Conservation (phyloP, 768 basidiomycete genomes). For the Pleurotus platypus region DNA sequence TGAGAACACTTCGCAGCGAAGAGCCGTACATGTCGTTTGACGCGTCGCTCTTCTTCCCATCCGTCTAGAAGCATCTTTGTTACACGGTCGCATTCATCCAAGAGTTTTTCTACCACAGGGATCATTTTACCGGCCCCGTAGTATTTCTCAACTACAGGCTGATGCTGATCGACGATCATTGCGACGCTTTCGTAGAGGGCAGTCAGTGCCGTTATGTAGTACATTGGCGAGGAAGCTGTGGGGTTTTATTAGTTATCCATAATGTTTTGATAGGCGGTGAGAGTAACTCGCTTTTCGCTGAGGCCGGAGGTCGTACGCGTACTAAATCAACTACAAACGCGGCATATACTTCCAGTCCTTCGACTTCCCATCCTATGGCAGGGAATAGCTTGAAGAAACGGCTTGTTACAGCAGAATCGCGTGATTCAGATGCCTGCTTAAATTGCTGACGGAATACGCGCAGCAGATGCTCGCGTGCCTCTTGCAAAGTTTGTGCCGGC, state of each 20-base stretch:
- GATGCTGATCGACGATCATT: slow-evolving; percentile 95
- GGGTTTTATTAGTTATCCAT: slow-evolving; percentile 10
- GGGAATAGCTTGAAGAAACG: slow-evolving; percentile 98
- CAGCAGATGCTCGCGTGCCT: slow-evolving; percentile 72
- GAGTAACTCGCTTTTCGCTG: slow-evolving; percentile 68
- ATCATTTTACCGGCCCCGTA: slow-evolving; percentile 90
- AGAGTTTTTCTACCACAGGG: slow-evolving; percentile 65
- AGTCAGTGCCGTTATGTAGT: slow-evolving; percentile 87
- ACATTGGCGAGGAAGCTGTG: slow-evolving; percentile 85
- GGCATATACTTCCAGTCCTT: slow-evolving; percentile 90
- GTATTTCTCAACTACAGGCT: slow-evolving; percentile 97
- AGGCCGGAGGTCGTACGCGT: slow-evolving; percentile 68
- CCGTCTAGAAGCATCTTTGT: slow-evolving; percentile 69
- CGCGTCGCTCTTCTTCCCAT: slow-evolving; percentile 89
- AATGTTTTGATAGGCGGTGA: not conserved
- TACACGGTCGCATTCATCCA: slow-evolving; percentile 86
- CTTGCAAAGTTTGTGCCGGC: slow-evolving; percentile 77
- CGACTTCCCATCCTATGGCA: slow-evolving; percentile 87
- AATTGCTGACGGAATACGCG: slow-evolving; percentile 79
- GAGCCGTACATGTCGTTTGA: slow-evolving; percentile 68
- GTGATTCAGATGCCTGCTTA: slow-evolving; percentile 70
- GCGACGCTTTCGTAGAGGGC: slow-evolving; percentile 94
- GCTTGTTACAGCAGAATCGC: slow-evolving; percentile 84
- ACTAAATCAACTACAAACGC: slow-evolving; percentile 92
- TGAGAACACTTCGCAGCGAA: not conserved